Evolutionary conservation across 768 basidiomycete species (phyloP).

Genomic region (Panaeolus cyanescens): DNA sequence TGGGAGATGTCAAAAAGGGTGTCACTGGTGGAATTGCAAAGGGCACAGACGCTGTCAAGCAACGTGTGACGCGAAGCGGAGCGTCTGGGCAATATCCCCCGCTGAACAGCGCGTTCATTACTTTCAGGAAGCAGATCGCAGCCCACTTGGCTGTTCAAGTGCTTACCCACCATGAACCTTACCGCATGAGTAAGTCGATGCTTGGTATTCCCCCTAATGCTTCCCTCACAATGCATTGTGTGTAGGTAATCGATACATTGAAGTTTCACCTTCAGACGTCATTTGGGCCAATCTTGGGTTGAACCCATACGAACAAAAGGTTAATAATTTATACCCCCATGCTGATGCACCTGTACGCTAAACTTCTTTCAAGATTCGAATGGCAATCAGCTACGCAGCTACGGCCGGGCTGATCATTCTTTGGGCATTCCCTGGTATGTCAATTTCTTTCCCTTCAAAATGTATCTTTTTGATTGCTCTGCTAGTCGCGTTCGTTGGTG

Average conservation of each 20-base stretch:
- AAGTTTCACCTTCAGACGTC: slow-evolving; percentile 86
- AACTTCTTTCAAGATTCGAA: slow-evolving; percentile 41
- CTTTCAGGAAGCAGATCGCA: slow-evolving; percentile 90
- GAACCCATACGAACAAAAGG: slow-evolving; percentile 85
- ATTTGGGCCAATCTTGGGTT: slow-evolving; percentile 90
- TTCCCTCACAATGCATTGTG: neutral
- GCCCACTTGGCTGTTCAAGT: slow-evolving; percentile 85
- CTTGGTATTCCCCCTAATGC: neutral
- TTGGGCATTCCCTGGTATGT: slow-evolving; percentile 83
- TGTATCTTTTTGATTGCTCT: neutral
- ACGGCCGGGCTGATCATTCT: slow-evolving; percentile 83
- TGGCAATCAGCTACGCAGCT: slow-evolving; percentile 66
- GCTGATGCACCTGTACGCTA: neutral
- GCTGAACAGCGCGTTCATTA: slow-evolving; percentile 79
- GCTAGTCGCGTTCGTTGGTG: slow-evolving; percentile 81
- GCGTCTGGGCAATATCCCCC: slow-evolving; percentile 49
- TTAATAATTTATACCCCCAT: slow-evolving; percentile 19
- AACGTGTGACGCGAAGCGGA: slow-evolving; percentile 15
- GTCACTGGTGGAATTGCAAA: slow-evolving; percentile 26
- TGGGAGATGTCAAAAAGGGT: slow-evolving; percentile 20
- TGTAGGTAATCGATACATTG: slow-evolving; percentile 63
- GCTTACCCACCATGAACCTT: slow-evolving; percentile 79
- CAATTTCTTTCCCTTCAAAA: neutral
- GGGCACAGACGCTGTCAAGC: slow-evolving; percentile 25
- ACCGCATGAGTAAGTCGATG: slow-evolving; percentile 62